Evolutionary conservation across 495 filamentous ascomycete species (phyloP), one percentile per base, ranked within the genome.

Genomic region (Trichoderma virens): DNA sequence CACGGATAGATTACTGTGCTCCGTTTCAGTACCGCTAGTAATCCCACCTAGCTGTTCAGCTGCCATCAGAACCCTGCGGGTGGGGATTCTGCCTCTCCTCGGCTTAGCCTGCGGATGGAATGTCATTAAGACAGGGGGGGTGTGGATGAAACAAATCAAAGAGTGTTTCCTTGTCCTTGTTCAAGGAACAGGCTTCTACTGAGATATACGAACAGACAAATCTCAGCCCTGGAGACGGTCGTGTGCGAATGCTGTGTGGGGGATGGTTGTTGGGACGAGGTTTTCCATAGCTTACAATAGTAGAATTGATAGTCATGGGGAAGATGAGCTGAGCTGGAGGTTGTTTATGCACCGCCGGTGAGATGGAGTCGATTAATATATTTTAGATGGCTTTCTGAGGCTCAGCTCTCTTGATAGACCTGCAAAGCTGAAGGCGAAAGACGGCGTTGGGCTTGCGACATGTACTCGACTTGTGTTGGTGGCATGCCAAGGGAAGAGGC

Each of bases 161-260:
- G 18, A 2, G 16, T 47, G 18, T 47, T 18, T 18, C 43, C 16
- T 7, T 18, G 18, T 47, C 43, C 18, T 20, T 18, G 43, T 47
- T 23, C n/a, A 47, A 5, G 16, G 43, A 47, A 23, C n/a, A 47
- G n/a, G 43, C 43, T 47, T n/a, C 43, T 23, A 5, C 20, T 25
- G 43, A 47, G 43, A 47, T 47, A 47, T 47, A 47, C 43, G 43
- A 47, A 18, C 43, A 47, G 43, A 47, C 43, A 20, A 47, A 47
- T n/a, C 43, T 47, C 41, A 45, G 41, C 43, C n/a, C n/a, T 47
- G 18, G 5, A 47, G n/a, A 18, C n/a, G 5, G n/a, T 1, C 14
- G 41, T 13, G 7, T 14, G 38, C 3, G 2, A 8, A 4, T 14
- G 14, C 38, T 18, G 11, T 41, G 18, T 41, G 38, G 14, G 38